Percentiles rank a stretch among this genome's conserved stretches.
phyloP scores from a whole-genome alignment of 2,329 filamentous ascomycete genomes.

The Fusarium penzigii region DNA sequence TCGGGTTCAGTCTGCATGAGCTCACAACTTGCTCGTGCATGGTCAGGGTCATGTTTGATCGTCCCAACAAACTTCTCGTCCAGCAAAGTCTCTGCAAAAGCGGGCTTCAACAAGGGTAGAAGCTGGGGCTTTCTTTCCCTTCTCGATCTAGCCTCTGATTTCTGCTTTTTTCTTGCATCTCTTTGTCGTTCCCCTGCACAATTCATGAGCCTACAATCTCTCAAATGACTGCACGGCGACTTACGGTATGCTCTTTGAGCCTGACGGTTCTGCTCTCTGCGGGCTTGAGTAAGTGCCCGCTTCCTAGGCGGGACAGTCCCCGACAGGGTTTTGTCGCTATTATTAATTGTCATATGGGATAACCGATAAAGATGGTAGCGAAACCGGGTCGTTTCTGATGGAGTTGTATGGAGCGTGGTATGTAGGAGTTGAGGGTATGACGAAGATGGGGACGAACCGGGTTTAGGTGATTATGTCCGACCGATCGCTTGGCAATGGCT shows the following conservation, averaged over 20 bases:
- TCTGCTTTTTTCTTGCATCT: neutral
- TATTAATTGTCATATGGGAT: too few relatives aligned
- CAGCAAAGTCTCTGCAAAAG: neutral
- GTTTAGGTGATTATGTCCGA: conserved; percentile 5
- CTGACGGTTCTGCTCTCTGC: conserved; percentile 28
- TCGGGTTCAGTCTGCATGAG: too few relatives aligned
- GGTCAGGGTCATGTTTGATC: too few relatives aligned
- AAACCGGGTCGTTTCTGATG: too few relatives aligned
- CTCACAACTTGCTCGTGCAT: too few relatives aligned
- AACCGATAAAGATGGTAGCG: too few relatives aligned
- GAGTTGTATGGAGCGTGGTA: too few relatives aligned
- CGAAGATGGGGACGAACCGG: neutral
- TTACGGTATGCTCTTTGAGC: conserved; percentile 27
- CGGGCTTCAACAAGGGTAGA: neutral
- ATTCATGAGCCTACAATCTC: neutral
- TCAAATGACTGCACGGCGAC: neutral
- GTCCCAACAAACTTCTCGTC: too few relatives aligned
- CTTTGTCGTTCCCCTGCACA: conserved; percentile 20
- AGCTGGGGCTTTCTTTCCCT: neutral
- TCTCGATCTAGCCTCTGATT: neutral
- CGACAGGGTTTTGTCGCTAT: too few relatives aligned
- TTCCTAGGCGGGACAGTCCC: neutral
- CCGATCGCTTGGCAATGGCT: conserved; percentile 13
- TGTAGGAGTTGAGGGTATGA: neutral
- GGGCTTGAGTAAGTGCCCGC: conserved; percentile 20